A percentile compares a stretch with the other conserved stretches of the same genome.
Conservation (phyloP, 1,284 basidiomycete genomes). For the Malassezia pachydermatis region DNA sequence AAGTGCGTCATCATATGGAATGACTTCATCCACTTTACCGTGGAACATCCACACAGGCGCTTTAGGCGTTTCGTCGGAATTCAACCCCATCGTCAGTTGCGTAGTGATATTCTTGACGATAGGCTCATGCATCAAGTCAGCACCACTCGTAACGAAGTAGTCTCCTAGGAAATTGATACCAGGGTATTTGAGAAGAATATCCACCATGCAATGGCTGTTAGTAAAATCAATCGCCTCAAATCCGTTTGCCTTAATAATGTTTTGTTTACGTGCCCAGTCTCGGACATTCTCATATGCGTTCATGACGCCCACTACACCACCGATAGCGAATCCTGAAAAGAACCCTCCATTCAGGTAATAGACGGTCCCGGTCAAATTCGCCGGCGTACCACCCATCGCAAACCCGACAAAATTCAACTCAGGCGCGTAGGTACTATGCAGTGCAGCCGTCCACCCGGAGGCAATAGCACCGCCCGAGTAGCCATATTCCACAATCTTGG, state of each 20-base stretch:
- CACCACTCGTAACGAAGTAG: constrained; percentile 13
- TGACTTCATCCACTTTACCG: constrained; percentile 30
- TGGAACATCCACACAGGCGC: constrained; percentile 34
- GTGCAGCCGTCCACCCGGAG: constrained; percentile 28
- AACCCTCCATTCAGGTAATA: background rate
- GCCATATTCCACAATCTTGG: constrained; percentile 26
- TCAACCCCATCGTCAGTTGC: constrained; percentile 19
- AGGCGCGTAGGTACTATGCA: constrained; percentile 24
- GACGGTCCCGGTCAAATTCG: constrained; percentile 19
- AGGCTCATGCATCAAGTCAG: constrained; percentile 21
- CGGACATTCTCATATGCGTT: constrained; percentile 23
- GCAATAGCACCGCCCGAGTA: constrained; percentile 41
- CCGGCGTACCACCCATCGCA: constrained; percentile 28
- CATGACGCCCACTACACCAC: constrained; percentile 26
- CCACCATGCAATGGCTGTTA: constrained; percentile 19
- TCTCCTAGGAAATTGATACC: constrained; percentile 20
- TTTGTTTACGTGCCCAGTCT: constrained; percentile 9
- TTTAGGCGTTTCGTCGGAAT: constrained; percentile 15
- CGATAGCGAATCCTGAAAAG: constrained; percentile 28
- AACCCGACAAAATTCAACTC: constrained; percentile 28
- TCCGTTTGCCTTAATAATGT: constrained; percentile 19
- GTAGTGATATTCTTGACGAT: constrained; percentile 15
- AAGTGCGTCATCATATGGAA: constrained; percentile 23
- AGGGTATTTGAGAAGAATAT: constrained; percentile 16
- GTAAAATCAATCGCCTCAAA: constrained; percentile 10